Conservation (phyloP, 345 rosid species). For the Salix koriyanagi region DNA sequence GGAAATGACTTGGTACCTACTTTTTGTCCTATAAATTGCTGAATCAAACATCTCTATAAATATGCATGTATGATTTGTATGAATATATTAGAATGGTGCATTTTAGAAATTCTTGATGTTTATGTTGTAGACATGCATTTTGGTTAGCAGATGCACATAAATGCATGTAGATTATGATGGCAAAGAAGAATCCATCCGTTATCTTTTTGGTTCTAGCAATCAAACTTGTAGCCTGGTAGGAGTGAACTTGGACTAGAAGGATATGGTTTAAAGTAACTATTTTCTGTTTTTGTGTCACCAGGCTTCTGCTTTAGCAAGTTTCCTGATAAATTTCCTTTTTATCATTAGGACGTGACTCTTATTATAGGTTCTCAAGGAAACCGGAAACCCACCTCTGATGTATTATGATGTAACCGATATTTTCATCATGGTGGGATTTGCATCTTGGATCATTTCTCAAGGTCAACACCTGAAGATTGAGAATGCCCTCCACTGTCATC, state of each 20-base stretch:
- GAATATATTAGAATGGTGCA: too few species aligned
- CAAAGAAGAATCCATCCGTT: not conserved
- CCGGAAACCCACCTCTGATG: not conserved
- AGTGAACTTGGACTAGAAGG: not conserved
- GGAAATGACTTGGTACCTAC: not conserved
- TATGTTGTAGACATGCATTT: not conserved
- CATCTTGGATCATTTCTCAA: not conserved
- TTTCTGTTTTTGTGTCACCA: not conserved
- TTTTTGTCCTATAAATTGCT: not conserved
- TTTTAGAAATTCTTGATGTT: not conserved
- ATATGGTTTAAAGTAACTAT: not conserved
- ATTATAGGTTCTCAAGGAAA: not conserved
- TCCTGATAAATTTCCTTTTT: not conserved
- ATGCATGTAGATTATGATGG: not conserved
- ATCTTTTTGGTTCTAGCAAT: not conserved
- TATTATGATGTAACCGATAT: not conserved
- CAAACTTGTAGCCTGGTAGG: too few species aligned
- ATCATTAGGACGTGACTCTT: not conserved
- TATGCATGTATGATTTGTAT: too few species aligned
- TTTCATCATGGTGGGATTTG: not conserved
- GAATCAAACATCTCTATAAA: not conserved
- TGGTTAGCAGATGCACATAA: not conserved
- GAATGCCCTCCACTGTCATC: not conserved
- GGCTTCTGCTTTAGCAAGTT: not conserved
- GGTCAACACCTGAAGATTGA: not conserved